Conservation (phyloP, 768 basidiomycete genomes). For the Suillus spraguei region DNA sequence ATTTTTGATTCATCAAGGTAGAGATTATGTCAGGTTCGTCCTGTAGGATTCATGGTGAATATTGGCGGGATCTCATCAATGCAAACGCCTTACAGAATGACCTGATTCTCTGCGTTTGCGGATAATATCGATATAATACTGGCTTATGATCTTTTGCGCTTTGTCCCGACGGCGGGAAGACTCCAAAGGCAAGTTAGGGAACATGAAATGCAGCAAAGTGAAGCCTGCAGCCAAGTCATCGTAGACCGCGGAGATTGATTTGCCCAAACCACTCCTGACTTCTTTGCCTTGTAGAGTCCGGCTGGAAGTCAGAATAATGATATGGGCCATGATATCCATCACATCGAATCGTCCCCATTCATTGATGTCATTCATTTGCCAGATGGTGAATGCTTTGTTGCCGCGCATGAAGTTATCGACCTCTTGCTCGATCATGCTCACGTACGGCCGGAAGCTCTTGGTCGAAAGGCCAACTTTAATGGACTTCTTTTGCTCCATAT, state of each 20-base stretch:
- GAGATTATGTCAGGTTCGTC: conserved; percentile 92
- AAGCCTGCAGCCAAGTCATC: conserved; percentile 94
- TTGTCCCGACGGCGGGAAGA: conserved; percentile 87
- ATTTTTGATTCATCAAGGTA: conserved; percentile 82
- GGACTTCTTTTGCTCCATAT: conserved; percentile 99
- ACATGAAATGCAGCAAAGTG: conserved; percentile 93
- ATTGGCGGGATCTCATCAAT: not conserved
- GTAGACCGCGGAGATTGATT: conserved; percentile 82
- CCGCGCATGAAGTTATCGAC: conserved; percentile 69
- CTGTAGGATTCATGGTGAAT: conserved; percentile 34
- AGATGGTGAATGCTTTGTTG: conserved; percentile 64
- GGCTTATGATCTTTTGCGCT: conserved; percentile 91
- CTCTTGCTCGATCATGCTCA: conserved; percentile 78
- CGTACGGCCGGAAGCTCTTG: conserved; percentile 88
- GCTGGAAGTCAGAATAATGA: conserved; percentile 94
- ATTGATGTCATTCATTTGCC: conserved; percentile 64
- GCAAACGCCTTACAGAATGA: conserved; percentile 35
- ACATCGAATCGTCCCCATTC: conserved; percentile 83
- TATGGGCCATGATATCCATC: conserved; percentile 74
- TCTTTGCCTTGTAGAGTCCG: conserved; percentile 93
- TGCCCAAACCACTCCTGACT: conserved; percentile 77
- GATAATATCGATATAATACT: conserved; percentile 91
- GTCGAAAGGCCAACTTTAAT: conserved; percentile 94
- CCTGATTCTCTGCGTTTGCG: conserved; percentile 60
- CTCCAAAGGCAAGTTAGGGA: conserved; percentile 89